A percentile compares a stretch with the other conserved stretches of the same genome.
These are phyloP conservation scores for Sporobolus alterniflorus DNA, from an alignment of 202 grass and related monocot genomes.

Conservation along the genomic window DNA sequence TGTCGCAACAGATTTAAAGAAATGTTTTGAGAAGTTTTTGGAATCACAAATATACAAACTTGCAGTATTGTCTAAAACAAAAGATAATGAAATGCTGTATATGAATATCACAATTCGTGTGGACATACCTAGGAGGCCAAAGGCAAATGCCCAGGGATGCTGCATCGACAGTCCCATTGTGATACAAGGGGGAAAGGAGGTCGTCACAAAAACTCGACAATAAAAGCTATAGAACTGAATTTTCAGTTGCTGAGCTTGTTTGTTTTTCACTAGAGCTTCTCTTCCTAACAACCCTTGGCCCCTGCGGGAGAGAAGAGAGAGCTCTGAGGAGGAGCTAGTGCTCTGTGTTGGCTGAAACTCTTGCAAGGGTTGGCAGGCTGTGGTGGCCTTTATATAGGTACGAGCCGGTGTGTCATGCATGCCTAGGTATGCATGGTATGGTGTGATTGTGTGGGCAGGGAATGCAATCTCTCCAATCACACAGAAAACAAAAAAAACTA, in stretches of 20 bases:
- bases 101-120: not conserved
- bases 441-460: not conserved
- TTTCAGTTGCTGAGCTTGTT: conserved; percentile 16
- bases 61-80: not conserved
- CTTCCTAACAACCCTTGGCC: conserved; percentile 37
- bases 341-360: conserved; percentile 39
- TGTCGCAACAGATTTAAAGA: not conserved
- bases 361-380: conserved; percentile 7
- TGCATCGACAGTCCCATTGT: conserved; percentile 78
- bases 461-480: not conserved
- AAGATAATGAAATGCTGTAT: not conserved
- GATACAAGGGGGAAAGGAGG: conserved; percentile 12
- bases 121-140: conserved; percentile 80
- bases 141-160: conserved; percentile 77
- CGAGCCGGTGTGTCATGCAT: not conserved
- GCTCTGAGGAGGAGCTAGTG: conserved; percentile 25
- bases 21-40: not conserved
- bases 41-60: not conserved
- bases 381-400: conserved; percentile 44
- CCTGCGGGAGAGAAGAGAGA: conserved; percentile 35
- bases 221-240: conserved; percentile 16
- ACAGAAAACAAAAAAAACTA: not conserved
- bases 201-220: conserved; percentile 6
- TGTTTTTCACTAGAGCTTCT: conserved; percentile 8
- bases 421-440: not conserved